Evolutionary conservation across 2,329 filamentous ascomycete genomes (phyloP).

Genomic region (Xylariaceae sp.): DNA sequence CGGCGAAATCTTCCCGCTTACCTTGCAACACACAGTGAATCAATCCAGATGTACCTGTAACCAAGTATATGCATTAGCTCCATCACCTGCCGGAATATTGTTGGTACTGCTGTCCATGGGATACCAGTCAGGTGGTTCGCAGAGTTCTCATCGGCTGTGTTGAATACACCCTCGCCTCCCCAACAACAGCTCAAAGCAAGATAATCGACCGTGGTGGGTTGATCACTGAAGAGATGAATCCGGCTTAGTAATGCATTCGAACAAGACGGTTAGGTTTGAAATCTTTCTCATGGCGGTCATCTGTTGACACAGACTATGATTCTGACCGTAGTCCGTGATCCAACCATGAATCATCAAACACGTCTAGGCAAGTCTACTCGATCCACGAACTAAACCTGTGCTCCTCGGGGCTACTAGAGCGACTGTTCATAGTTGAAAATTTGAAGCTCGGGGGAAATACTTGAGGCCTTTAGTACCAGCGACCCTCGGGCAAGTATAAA

Average conservation of each 20-base stretch:
- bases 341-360: not conserved
- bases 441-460: no score
- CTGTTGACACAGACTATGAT: not conserved
- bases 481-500: no score
- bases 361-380: no score
- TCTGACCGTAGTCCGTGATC: not conserved
- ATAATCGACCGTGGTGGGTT: not conserved
- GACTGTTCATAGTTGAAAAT: no score
- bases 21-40: not conserved
- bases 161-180: not conserved
- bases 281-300: not conserved
- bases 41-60: not conserved
- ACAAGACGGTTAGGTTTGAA: not conserved
- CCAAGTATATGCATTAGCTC: not conserved
- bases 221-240: not conserved
- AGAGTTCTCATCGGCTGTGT: not conserved
- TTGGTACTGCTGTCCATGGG: not conserved
- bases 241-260: not conserved
- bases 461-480: no score
- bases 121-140: not conserved
- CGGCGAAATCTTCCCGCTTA: not conserved
- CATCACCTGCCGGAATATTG: not conserved
- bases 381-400: no score
- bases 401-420: no score
- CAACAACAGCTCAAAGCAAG: not conserved